Evolutionary conservation across 176 grass and related monocot genomes (phyloP), one percentile per base, ranked within the genome.

Genomic region (Saccharum officinarum): DNA sequence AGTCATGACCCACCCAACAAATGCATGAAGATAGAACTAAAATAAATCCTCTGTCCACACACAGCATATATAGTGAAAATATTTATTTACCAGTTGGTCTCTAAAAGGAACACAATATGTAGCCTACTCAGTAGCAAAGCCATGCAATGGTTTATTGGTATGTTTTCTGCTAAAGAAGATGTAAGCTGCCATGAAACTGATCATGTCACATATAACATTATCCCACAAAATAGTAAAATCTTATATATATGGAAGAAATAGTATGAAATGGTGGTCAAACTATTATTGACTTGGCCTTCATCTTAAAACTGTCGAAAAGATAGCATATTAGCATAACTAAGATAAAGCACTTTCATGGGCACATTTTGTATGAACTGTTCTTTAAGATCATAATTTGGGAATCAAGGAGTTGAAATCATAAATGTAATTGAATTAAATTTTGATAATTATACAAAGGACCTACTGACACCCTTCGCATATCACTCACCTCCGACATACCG

Each of bases 401-500:
- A 37, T 15, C 49, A 37, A 82, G 28, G 59, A 54, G 15, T 46
- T 33, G 30, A 74, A 33, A 31, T 6, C 15, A 52, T 40, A 47
- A 11, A 55, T 54, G 28, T 9, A 73, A 65, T 1, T 20, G 5
- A 42, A 26, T 69, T 18, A 18, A 15, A 57, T 2, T 60, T 72
- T 18, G 5, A 26, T 22, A 66, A 22, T 36, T 82, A 16, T 41
- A 62, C 7, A 40, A 44, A 73, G 14, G 10, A 75, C 13, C 34
- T 54, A 79, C 30, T 25, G 37, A 80, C 9, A 67, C 47, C 61
- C n/a, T 55, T 33, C 3, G 5, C 31, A 83, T 41, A 69, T 52
- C 64, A 82, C 89, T 89, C 55, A 98, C 96, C 93, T 95, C 81
- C 87, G 84, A 81, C 96, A 98, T 65, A 94, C 88, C 20, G 83